Percentiles rank a stretch among this genome's conserved stretches.
These are phyloP conservation scores for Agrocybe chaxingu DNA, from an alignment of 768 basidiomycete genomes.

Conservation along the genomic window DNA sequence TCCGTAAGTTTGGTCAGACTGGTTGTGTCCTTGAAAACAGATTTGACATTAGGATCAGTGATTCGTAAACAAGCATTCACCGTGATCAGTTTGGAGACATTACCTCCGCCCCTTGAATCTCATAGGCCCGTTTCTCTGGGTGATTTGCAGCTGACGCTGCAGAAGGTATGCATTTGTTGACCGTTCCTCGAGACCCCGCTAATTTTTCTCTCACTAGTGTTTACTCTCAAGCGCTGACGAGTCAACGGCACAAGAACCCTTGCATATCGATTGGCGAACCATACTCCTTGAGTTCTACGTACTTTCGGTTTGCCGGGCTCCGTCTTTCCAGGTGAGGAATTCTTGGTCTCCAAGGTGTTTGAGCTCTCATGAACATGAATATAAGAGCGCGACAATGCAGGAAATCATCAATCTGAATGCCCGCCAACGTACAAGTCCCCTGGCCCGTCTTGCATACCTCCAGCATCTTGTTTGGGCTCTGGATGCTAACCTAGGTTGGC, in stretches of 20 bases:
- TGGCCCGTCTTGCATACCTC: constrained; percentile 47
- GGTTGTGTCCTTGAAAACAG: background rate
- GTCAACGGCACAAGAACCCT: background rate
- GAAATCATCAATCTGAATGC: constrained; percentile 39
- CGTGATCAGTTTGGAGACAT: constrained; percentile 33
- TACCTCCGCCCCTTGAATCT: constrained; percentile 20
- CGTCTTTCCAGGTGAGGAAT: constrained; percentile 1
- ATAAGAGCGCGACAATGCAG: constrained; percentile 11
- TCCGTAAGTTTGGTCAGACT: constrained; percentile 8
- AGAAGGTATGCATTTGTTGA: background rate
- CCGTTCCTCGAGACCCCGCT: too few relatives aligned
- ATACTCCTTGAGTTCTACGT: constrained; percentile 33
- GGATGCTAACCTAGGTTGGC: constrained; percentile 38
- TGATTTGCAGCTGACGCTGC: constrained; percentile 9
- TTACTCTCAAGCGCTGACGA: too few relatives aligned
- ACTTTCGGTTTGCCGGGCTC: constrained; percentile 18
- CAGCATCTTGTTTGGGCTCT: constrained; percentile 56
- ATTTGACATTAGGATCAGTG: constrained; percentile 20
- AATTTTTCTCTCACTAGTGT: too few relatives aligned
- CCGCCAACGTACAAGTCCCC: constrained; percentile 23
- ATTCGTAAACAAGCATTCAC: constrained; percentile 39
- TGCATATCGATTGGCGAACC: constrained; percentile 15
- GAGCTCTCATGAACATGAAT: too few relatives aligned
- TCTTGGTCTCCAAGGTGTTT: background rate
- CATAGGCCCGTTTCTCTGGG: constrained; percentile 9